phyloP scores from a whole-genome alignment of 2,329 filamentous ascomycete genomes.

The Hypoxylon sp. region DNA sequence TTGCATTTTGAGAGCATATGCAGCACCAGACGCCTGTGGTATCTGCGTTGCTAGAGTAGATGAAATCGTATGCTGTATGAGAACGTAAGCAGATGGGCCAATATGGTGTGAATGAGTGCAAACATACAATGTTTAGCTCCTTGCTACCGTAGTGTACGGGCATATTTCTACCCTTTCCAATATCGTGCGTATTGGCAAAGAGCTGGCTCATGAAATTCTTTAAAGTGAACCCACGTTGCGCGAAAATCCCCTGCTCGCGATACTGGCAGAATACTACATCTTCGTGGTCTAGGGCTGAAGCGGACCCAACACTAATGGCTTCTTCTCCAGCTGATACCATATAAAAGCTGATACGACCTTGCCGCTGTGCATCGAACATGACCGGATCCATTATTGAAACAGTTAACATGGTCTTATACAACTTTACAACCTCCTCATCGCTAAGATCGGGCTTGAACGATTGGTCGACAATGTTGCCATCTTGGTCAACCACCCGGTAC shows the following conservation, averaged over 20 bases:
- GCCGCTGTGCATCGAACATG: slow-evolving; percentile 97
- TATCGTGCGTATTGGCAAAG: slow-evolving; percentile 87
- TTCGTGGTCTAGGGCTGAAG: slow-evolving; percentile 82
- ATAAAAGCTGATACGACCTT: slow-evolving; percentile 95
- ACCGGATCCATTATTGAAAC: slow-evolving; percentile 92
- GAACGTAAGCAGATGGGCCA: slow-evolving; percentile 33
- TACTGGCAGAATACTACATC: slow-evolving; percentile 97
- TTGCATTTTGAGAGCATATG: slow-evolving; percentile 88
- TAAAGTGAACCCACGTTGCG: slow-evolving; percentile 87
- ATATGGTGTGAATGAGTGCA: background rate
- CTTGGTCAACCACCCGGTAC: slow-evolving; percentile 90
- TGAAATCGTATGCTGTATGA: slow-evolving; percentile 80
- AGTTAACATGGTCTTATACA: slow-evolving; percentile 75
- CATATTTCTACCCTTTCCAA: slow-evolving; percentile 91
- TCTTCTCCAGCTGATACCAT: slow-evolving; percentile 97
- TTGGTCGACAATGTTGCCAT: slow-evolving; percentile 85
- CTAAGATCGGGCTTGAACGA: slow-evolving; percentile 76
- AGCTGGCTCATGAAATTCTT: slow-evolving; percentile 96
- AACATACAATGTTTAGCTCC: slow-evolving; percentile 82
- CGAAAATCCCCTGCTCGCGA: slow-evolving; percentile 90
- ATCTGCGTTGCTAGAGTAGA: slow-evolving; percentile 90
- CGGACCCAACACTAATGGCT: slow-evolving; percentile 90
- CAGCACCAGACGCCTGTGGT: slow-evolving; percentile 87
- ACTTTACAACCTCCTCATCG: slow-evolving; percentile 70
- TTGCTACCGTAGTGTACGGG: slow-evolving; percentile 94